Evolutionary conservation across 345 rosid species (phyloP), one percentile per base, ranked within the genome.

Genomic region (Boechera retrofracta): DNA sequence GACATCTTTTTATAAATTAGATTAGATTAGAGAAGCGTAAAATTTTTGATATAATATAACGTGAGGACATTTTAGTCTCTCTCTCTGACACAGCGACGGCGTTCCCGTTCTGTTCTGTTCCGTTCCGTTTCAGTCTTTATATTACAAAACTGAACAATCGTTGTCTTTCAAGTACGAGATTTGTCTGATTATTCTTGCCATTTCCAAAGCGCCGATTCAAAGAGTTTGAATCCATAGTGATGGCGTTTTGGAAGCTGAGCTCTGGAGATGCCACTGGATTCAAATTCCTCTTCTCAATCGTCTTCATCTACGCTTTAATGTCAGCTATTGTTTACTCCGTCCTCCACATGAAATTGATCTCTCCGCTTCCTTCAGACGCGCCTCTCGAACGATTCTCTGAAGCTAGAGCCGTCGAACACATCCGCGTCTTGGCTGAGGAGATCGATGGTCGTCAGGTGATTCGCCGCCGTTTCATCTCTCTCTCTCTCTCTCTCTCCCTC

Each of bases 301-400:
- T 82, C 21, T 3, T 78, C 78, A 74, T 91, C 82, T 95, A 88
- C 74, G 88, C 84, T 63, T 47, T 91, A 77, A 89, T 91, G 93
- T 75, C 93, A 59, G 51, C 82, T 4, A 65, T 89, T 31, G 91
- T 64, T 58, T 85, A 92, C 85, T 87, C 77, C 55, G 70, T 85
- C 15, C 48, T 92, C 42, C 84, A 92, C 84, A 85, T 81, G 86
- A 88, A 85, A 82, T 82, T 86, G 61, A 70, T 95, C 32, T 57
- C 79, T 67, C 97, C 97, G 13, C 93, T 95, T 32, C 89, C 74
- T 11, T n/a, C 70, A 32, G 87, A 91, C 82, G 97, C 98, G 3
- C 94, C 99, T 39, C 86, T 82, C n/a, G 90, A 92, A 80, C 96
- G 92, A 2, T 95, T 95, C 85, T 91, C 99, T 57, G 97, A 88